Conservation (phyloP, 164 flowering plant species). For the Vitis labrusca region DNA sequence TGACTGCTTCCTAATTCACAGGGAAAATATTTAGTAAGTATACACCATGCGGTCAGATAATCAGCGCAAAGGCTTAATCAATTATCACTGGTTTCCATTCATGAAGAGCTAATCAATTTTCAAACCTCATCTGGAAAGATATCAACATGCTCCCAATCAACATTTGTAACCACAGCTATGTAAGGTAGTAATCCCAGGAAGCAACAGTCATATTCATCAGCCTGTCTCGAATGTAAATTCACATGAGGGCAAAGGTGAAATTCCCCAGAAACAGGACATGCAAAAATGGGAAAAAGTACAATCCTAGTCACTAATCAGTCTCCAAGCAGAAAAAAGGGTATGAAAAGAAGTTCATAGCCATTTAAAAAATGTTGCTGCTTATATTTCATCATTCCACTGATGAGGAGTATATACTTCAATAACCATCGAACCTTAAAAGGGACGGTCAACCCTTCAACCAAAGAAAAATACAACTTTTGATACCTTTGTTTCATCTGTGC, state of each 20-base stretch:
- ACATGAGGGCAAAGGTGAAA: slow-evolving; percentile 1
- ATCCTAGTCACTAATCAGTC: not conserved
- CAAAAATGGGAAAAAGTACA: not conserved
- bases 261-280: not conserved
- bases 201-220: slow-evolving; percentile 55
- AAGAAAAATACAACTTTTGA: not conserved
- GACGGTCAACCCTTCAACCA: not conserved
- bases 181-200: slow-evolving; percentile 43
- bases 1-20: slow-evolving; percentile 34
- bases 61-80: too few species aligned
- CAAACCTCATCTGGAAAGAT: slow-evolving; percentile 44
- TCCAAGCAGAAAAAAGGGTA: not conserved
- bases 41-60: too few species aligned
- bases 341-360: too few species aligned
- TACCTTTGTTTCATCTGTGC: not conserved
- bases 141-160: slow-evolving; percentile 62
- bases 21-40: not conserved
- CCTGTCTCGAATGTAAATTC: slow-evolving; percentile 21
- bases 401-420: not conserved
- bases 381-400: not conserved
- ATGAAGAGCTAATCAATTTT: not conserved
- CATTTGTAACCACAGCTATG: slow-evolving; percentile 43
- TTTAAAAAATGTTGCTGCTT: too few species aligned
- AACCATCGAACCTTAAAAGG: not conserved
- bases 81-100: not conserved